Conservation (phyloP, 2,329 filamentous ascomycete species). For the Knoxdaviesia capensis region DNA sequence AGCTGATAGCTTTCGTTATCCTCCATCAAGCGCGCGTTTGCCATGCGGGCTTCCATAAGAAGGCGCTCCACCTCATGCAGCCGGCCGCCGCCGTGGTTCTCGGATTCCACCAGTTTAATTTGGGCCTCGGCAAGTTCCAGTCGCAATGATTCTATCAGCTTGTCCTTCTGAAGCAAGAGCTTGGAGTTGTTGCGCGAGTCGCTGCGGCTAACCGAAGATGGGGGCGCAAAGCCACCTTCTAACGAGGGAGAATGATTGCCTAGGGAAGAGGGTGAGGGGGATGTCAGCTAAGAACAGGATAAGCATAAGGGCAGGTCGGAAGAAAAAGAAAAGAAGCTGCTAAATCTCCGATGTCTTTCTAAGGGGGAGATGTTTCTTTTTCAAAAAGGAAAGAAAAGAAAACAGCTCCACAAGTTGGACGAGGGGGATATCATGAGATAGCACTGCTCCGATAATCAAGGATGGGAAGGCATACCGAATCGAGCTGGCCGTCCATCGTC, state of each 20-base stretch:
- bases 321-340: too few relatives aligned
- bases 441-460: too few relatives aligned
- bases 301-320: too few relatives aligned
- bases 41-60: conserved; percentile 82
- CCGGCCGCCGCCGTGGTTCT: conserved; percentile 77
- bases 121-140: conserved; percentile 88
- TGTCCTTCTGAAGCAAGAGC: conserved; percentile 84
- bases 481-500: conserved; percentile 26
- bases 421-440: conserved; percentile 4
- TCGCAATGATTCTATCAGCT: conserved; percentile 78
- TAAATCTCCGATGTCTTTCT: too few relatives aligned
- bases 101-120: conserved; percentile 84
- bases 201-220: conserved; percentile 66
- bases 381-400: too few relatives aligned
- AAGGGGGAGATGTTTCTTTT: too few relatives aligned
- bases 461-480: too few relatives aligned
- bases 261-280: too few relatives aligned
- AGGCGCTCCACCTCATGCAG: conserved; percentile 79
- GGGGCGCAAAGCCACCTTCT: conserved; percentile 65
- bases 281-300: too few relatives aligned
- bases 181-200: conserved; percentile 81
- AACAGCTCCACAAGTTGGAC: conserved; percentile 35
- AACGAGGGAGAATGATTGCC: conserved; percentile 40
- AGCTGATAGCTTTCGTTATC: conserved; percentile 98
- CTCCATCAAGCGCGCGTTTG: conserved; percentile 89